phyloP scores from a whole-genome alignment of 192 early-diverging fungal genomes.

The Ramicandelaber brevisporus region DNA sequence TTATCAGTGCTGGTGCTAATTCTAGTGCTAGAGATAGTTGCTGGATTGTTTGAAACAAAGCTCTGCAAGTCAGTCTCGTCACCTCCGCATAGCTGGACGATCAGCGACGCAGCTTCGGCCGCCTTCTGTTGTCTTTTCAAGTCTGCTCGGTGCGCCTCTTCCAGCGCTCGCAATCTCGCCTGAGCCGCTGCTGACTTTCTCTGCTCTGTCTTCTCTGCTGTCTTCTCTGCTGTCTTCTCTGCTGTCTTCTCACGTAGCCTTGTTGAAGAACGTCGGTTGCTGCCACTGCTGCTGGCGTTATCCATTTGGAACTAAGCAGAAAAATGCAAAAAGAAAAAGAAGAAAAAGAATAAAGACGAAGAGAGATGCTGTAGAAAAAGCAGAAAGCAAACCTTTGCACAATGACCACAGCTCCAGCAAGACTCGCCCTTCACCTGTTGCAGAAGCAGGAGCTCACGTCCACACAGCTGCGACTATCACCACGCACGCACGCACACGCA shows the following conservation, averaged over 20 bases:
- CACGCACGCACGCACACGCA: background rate
- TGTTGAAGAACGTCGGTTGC: constrained; percentile 2
- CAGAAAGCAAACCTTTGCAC: background rate
- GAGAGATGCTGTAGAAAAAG: too few species aligned
- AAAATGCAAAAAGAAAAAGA: constrained; percentile 1
- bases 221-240: background rate
- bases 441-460: background rate
- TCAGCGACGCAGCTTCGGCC: too few species aligned
- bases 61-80: too few species aligned
- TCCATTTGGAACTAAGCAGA: too few species aligned
- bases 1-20: too few species aligned
- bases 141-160: too few species aligned
- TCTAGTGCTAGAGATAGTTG: too few species aligned
- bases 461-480: background rate
- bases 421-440: constrained; percentile 1
- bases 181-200: constrained; percentile 1
- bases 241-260: background rate
- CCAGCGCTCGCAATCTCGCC: too few species aligned
- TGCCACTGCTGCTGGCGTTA: constrained; percentile 1
- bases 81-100: too few species aligned
- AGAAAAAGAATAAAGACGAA: too few species aligned
- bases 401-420: background rate
- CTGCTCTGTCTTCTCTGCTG: background rate
- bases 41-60: too few species aligned
- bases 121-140: too few species aligned